A percentile compares a stretch with the other conserved stretches of the same genome.
Conservation (phyloP, 163 green algal species). For the Prototheca wickerhamii region DNA sequence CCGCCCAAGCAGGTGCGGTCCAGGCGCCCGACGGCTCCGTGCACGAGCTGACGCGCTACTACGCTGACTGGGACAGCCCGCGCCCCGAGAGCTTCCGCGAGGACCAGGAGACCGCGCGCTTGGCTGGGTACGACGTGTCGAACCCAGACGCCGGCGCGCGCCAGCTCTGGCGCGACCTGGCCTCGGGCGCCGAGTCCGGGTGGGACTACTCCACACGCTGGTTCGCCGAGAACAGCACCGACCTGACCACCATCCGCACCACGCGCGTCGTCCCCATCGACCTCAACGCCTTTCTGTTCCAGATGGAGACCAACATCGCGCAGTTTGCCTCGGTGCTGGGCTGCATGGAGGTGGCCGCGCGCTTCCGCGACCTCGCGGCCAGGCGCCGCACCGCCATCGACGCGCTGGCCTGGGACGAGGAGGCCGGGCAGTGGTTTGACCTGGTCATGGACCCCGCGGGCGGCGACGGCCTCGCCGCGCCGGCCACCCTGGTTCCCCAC, state of each 20-base stretch:
- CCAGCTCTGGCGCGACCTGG: constrained; percentile 65
- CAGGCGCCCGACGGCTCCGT: constrained; percentile 10
- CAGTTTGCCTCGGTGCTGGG: constrained; percentile 41
- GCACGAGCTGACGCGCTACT: constrained; percentile 70
- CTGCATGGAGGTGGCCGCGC: constrained; percentile 6
- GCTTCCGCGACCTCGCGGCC: constrained; percentile 25
- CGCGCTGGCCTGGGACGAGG: constrained; percentile 61
- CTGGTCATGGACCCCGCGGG: constrained; percentile 19
- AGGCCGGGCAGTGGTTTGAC: constrained; percentile 50
- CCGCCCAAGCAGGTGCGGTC: constrained; percentile 34
- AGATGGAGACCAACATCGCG: constrained; percentile 67
- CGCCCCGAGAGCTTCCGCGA: constrained; percentile 82
- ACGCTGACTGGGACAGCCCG: constrained; percentile 57
- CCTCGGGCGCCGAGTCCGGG: constrained; percentile 79
- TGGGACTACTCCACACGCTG: constrained; percentile 94
- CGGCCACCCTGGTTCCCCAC: not conserved
- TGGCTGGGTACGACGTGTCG: constrained; percentile 1
- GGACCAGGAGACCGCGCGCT: constrained; percentile 35
- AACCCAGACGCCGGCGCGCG: not conserved
- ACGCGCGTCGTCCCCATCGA: constrained; percentile 84
- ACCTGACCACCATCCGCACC: constrained; percentile 61
- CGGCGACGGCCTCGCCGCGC: not conserved
- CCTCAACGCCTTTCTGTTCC: constrained; percentile 80
- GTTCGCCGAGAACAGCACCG: constrained; percentile 34
- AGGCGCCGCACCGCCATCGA: constrained; percentile 54